Conservation (phyloP, 2,329 filamentous ascomycete species). For the Cyclaneusma minus region DNA sequence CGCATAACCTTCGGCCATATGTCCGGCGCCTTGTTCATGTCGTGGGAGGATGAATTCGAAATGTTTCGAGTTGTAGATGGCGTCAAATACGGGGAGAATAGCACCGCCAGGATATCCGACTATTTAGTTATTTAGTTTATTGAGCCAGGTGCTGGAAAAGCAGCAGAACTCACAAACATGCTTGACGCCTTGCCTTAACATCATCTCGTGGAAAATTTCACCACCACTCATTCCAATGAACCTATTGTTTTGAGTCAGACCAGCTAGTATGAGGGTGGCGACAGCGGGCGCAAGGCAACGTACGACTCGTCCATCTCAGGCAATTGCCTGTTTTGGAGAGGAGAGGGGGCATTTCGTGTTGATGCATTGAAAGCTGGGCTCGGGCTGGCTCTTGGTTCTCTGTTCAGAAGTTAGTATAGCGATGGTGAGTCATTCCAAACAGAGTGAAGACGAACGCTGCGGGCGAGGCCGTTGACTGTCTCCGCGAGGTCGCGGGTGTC, state of each 20-base stretch:
- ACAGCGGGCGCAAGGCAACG: conserved; percentile 26
- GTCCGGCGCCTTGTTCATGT: conserved; percentile 94
- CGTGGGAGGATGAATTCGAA: conserved; percentile 91
- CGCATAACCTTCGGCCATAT: conserved; percentile 97
- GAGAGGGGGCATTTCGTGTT: conserved; percentile 45
- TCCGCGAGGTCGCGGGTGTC: conserved; percentile 25
- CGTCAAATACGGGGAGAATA: conserved; percentile 95
- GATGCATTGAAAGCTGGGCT: conserved; percentile 43
- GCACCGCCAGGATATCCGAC: conserved; percentile 88
- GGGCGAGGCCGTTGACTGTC: conserved; percentile 33
- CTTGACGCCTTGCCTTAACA: conserved; percentile 82
- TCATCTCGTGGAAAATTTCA: conserved; percentile 98
- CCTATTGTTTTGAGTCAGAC: conserved; percentile 24
- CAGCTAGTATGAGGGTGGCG: conserved; percentile 5
- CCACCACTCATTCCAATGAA: conserved; percentile 93
- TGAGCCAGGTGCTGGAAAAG: not conserved
- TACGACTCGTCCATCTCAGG: conserved; percentile 71
- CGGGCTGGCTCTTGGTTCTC: conserved; percentile 41
- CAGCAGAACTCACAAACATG: conserved; percentile 59
- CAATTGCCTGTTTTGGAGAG: conserved; percentile 42
- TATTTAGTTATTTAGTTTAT: conserved; percentile 17
- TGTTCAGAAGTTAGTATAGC: conserved; percentile 16
- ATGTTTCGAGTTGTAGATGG: conserved; percentile 94
- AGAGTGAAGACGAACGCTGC: conserved; percentile 32
- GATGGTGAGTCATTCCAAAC: conserved; percentile 1